These are phyloP conservation scores for Geotrichum aggregatum DNA, from an alignment of 1,139 yeast genomes.

Conservation along the genomic window DNA sequence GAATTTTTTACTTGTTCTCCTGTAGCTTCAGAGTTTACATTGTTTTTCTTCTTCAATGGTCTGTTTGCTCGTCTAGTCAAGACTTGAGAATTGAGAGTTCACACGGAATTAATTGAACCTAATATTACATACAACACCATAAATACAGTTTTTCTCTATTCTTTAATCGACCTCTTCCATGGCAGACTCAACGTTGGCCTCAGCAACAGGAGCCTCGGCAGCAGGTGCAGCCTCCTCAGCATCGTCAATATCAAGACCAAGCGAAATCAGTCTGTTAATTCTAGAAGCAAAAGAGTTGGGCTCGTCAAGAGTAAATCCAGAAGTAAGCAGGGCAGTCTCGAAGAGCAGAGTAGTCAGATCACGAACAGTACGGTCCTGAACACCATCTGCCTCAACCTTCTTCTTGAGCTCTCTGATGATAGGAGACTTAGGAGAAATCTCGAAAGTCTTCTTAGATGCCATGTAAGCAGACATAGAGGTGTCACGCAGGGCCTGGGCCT, in stretches of 20 bases:
- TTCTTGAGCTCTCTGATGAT: slow-evolving; percentile 92
- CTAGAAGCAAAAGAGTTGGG: slow-evolving; percentile 96
- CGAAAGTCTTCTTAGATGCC: slow-evolving; percentile 99
- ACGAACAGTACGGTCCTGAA: slow-evolving; percentile 97
- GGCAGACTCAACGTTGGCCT: slow-evolving; percentile 71
- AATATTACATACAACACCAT: not conserved
- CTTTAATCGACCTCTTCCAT: slow-evolving; percentile 99
- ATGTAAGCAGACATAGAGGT: slow-evolving; percentile 98
- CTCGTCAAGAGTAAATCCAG: slow-evolving; percentile 98
- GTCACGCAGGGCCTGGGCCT: slow-evolving; percentile 99
- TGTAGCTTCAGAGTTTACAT: too few species aligned
- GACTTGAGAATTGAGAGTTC: too few species aligned
- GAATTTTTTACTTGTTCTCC: too few species aligned
- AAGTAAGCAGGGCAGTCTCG: slow-evolving; percentile 96
- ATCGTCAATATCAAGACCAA: slow-evolving; percentile 97
- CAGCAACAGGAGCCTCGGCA: slow-evolving; percentile 52
- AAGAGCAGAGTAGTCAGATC: slow-evolving; percentile 93
- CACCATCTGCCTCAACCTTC: slow-evolving; percentile 96
- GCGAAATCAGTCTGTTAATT: slow-evolving; percentile 95
- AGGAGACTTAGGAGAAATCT: slow-evolving; percentile 94
- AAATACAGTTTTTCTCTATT: too few species aligned
- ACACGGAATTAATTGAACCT: not conserved
- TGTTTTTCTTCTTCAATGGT: too few species aligned
- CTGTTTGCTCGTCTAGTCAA: too few species aligned
- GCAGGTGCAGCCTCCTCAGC: slow-evolving; percentile 59